These are phyloP conservation scores for Gryganskiella cystojenkinii DNA, from an alignment of 192 early-diverging fungal genomes.

Conservation along the genomic window DNA sequence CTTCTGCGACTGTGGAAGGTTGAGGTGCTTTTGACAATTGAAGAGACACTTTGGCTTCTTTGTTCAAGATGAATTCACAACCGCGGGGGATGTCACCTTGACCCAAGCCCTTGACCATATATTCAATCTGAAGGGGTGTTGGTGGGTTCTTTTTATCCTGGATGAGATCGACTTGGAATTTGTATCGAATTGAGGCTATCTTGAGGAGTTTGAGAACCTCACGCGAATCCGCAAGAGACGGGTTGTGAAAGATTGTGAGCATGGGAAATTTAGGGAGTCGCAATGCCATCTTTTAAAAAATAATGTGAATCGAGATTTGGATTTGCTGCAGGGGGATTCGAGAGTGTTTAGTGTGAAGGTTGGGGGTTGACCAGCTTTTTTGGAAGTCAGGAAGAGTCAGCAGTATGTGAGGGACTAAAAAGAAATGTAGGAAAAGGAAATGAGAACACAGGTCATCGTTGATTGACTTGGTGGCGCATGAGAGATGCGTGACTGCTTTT, in stretches of 20 bases:
- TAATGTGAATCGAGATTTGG: too few species aligned
- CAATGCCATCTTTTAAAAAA: conserved; percentile 11
- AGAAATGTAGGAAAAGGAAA: too few species aligned
- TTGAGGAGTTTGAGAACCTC: conserved; percentile 27
- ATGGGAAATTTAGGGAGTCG: conserved; percentile 27
- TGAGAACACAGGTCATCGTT: too few species aligned
- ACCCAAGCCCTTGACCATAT: conserved; percentile 18
- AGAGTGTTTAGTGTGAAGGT: too few species aligned
- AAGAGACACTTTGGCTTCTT: not conserved
- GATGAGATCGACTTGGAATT: conserved; percentile 28
- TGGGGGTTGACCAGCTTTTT: too few species aligned
- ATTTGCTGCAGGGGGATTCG: too few species aligned
- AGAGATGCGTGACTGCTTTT: too few species aligned
- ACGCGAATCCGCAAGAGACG: conserved; percentile 1
- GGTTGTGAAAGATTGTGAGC: conserved; percentile 46
- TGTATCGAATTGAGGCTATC: conserved; percentile 2
- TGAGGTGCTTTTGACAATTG: not conserved
- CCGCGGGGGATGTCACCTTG: conserved; percentile 11
- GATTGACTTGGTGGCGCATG: too few species aligned
- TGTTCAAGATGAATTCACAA: not conserved
- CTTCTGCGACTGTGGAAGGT: conserved; percentile 21
- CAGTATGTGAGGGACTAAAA: too few species aligned
- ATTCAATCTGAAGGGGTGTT: conserved; percentile 8
- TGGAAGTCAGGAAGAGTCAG: too few species aligned
- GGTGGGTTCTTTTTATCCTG: conserved; percentile 23